Conservation (phyloP, 495 filamentous ascomycete species). For the Penicillium paxilli region DNA sequence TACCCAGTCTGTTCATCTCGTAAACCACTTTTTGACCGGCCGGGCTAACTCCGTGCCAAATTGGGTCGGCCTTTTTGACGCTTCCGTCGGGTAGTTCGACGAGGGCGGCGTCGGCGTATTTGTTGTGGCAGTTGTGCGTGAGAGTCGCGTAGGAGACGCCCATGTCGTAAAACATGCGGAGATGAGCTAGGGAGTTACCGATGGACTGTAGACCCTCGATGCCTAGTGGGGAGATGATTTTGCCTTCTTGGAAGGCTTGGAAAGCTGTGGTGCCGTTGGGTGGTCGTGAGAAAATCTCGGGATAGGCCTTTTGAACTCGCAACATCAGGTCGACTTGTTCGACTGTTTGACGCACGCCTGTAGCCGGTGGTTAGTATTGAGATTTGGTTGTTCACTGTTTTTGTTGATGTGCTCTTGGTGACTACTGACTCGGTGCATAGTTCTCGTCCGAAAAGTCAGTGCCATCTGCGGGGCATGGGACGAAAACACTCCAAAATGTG, state of each 20-base stretch:
- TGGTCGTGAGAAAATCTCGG: constrained; percentile 61
- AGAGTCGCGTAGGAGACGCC: constrained; percentile 92
- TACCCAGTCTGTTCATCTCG: constrained; percentile 59
- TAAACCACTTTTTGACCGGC: constrained; percentile 60
- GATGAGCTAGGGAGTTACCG: constrained; percentile 76
- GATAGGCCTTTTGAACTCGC: constrained; percentile 68
- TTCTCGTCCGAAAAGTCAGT: constrained; percentile 71
- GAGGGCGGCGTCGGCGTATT: constrained; percentile 82
- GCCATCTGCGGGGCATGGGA: constrained; percentile 71
- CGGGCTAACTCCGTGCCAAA: constrained; percentile 64
- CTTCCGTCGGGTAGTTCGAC: constrained; percentile 44
- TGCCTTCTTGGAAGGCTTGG: constrained; percentile 57
- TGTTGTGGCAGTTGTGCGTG: constrained; percentile 93
- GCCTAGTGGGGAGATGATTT: constrained; percentile 69
- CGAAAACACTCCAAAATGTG: constrained; percentile 90
- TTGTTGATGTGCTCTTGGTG: background rate
- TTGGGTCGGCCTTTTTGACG: constrained; percentile 45
- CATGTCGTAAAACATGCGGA: constrained; percentile 71
- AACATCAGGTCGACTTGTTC: constrained; percentile 82
- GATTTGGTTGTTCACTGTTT: background rate
- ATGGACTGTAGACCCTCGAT: constrained; percentile 97
- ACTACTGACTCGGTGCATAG: constrained; percentile 55
- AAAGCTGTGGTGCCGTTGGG: constrained; percentile 59
- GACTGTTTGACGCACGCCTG: constrained; percentile 69
- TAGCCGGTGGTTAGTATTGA: background rate